Evolutionary conservation across 305 asterid species (phyloP).

Genomic region (Plantago coronopus): DNA sequence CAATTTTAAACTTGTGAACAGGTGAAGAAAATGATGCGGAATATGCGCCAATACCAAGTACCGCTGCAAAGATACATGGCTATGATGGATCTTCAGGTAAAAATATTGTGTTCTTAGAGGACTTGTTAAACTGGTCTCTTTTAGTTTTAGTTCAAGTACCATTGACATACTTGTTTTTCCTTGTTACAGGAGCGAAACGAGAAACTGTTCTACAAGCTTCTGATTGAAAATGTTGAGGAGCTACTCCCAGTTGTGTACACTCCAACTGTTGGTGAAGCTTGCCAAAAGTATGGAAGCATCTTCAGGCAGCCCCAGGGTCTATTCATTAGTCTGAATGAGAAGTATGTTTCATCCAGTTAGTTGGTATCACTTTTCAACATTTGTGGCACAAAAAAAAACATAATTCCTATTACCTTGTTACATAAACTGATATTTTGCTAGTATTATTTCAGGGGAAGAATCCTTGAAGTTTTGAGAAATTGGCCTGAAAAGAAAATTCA

Average conservation of each 20-base stretch:
- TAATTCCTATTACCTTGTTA: not conserved
- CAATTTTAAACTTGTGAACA: conserved; percentile 22
- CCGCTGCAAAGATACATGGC: conserved; percentile 94
- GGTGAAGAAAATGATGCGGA: conserved; percentile 90
- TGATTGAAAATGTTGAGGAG: conserved; percentile 88
- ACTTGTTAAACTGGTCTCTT: not conserved
- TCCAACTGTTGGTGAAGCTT: conserved; percentile 98
- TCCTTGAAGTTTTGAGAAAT: conserved; percentile 84
- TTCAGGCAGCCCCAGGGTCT: conserved; percentile 96
- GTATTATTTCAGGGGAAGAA: conserved; percentile 63
- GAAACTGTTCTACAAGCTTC: conserved; percentile 77
- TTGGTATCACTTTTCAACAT: conserved; percentile 1
- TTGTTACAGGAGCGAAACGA: conserved; percentile 78
- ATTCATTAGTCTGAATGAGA: conserved; percentile 87
- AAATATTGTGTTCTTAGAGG: not conserved
- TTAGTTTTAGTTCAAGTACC: not conserved
- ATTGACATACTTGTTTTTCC: not conserved
- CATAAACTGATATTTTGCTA: conserved; percentile 25
- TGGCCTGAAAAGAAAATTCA: conserved; percentile 97
- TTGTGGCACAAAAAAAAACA: not conserved
- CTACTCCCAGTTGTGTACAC: conserved; percentile 90
- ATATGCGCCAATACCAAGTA: conserved; percentile 75
- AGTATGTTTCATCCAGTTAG: conserved; percentile 37
- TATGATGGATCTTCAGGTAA: conserved; percentile 98
- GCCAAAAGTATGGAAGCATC: conserved; percentile 91